Evolutionary conservation across 305 asterid species (phyloP).

Genomic region (Fraxinus latifolia): DNA sequence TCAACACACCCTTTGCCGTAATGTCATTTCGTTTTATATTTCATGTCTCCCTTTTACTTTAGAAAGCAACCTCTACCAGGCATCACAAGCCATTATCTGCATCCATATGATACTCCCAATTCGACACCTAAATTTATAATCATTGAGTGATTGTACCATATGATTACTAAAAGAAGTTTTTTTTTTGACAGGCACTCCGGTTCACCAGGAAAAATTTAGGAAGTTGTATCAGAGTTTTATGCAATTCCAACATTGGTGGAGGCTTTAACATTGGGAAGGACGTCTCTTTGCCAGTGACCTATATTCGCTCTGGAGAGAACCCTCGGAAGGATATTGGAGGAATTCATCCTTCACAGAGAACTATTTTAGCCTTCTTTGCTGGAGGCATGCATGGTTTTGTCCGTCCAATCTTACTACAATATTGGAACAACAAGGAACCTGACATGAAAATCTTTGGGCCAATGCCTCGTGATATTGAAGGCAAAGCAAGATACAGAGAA

Average conservation of each 20-base stretch:
- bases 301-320: constrained; percentile 42
- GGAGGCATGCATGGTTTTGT: constrained; percentile 57
- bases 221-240: constrained; percentile 46
- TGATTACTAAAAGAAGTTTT: not conserved
- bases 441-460: constrained; percentile 54
- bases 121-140: not conserved
- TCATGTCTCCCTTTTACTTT: not conserved
- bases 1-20: not conserved
- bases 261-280: constrained; percentile 60
- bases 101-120: not conserved
- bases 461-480: constrained; percentile 49
- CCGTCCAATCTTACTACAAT: constrained; percentile 41
- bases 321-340: constrained; percentile 53
- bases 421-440: constrained; percentile 42
- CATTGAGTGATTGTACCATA: not conserved
- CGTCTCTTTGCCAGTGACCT: constrained; percentile 60
- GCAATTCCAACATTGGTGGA: constrained; percentile 50
- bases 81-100: not conserved
- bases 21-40: not conserved
- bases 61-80: not conserved
- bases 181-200: constrained; percentile 37
- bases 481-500: constrained; percentile 49
- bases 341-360: constrained; percentile 33
- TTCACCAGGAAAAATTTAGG: constrained; percentile 33
- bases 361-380: constrained; percentile 51